Base-by-base conservation (phyloP, 441 rosid species). In the Viola pubescens region DNA sequence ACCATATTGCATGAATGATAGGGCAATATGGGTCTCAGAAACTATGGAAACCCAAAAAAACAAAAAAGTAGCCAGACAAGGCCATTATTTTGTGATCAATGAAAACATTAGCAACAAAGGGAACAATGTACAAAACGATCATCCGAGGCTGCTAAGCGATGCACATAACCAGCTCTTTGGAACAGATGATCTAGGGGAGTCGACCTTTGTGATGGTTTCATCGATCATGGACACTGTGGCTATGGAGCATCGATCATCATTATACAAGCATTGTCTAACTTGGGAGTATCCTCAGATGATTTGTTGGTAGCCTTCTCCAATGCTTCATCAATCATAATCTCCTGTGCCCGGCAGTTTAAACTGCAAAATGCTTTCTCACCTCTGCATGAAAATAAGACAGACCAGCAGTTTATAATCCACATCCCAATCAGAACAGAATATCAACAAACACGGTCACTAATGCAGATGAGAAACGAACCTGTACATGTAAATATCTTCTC, bases 321-420 rank as follows among this genome's bases (percentile, higher is more conserved):
- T 66, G 75, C 82, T 49, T 86, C 86, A n/a, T 80, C 94, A 3
- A 76, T 62, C 74, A 81, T 68, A 65, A 88, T 82, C 82, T 80
- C 94, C 67, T 72, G 76, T 0, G 71, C 64, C 3, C 92, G 87
- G 69, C 97, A 91, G 48, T 68, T 70, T 1, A 3, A 60, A 42
- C 97, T 91, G 81, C 96, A 91, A 63, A 91, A 91, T 4, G 90
- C 76, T 69, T 78, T 88, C 77, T 86, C 94, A 48, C 98, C 94
- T 52, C 98, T 91, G 82, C 74, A 80, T 56, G 55, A 64, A 43
- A 65, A 47, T n/a, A 39, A 40, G 57, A 38, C 47, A 42, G 70
- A 59, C 52, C 59, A 54, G 44, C 48, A 54, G 11, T 37, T 50
- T 12, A 71, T 59, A 7, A 5, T 57, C 8, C 50, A 48, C 12